These are phyloP conservation scores for Benincasa hispida DNA, from an alignment of 306 rosid genomes.

Conservation along the genomic window DNA sequence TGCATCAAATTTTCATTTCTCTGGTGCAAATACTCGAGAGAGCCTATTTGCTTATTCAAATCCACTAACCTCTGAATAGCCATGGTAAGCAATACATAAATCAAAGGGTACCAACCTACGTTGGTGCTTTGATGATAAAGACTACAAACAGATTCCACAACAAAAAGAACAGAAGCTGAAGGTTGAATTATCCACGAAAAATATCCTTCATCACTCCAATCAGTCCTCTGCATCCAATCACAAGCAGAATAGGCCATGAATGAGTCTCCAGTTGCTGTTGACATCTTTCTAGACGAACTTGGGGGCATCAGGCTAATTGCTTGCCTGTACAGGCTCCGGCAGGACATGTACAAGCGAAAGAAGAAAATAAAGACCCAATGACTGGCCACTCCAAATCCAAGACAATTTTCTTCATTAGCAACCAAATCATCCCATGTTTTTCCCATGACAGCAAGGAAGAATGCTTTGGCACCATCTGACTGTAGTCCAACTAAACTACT, in stretches of 20 bases:
- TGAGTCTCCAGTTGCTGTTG: conserved; percentile 42
- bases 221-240: conserved; percentile 63
- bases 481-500: conserved; percentile 46
- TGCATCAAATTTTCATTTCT: conserved; percentile 29
- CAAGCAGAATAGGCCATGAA: conserved; percentile 45
- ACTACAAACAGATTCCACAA: conserved; percentile 42
- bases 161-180: conserved; percentile 55
- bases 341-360: conserved; percentile 58
- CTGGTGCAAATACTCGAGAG: conserved; percentile 47
- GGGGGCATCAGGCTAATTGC: conserved; percentile 63
- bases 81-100: conserved; percentile 59
- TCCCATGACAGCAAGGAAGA: conserved; percentile 38
- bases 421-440: conserved; percentile 18
- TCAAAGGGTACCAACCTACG: conserved; percentile 38
- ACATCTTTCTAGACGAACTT: conserved; percentile 51
- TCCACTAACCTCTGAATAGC: conserved; percentile 75
- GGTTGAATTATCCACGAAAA: conserved; percentile 70
- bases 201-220: conserved; percentile 40
- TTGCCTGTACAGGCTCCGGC: conserved; percentile 58
- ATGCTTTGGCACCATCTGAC: conserved; percentile 38
- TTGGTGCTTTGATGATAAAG: conserved; percentile 28
- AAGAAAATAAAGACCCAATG: conserved; percentile 66
- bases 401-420: conserved; percentile 29
- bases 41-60: conserved; percentile 56
- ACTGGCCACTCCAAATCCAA: conserved; percentile 36